Conservation (phyloP, 2,329 filamentous ascomycete genomes). For the Botrytis elliptica region DNA sequence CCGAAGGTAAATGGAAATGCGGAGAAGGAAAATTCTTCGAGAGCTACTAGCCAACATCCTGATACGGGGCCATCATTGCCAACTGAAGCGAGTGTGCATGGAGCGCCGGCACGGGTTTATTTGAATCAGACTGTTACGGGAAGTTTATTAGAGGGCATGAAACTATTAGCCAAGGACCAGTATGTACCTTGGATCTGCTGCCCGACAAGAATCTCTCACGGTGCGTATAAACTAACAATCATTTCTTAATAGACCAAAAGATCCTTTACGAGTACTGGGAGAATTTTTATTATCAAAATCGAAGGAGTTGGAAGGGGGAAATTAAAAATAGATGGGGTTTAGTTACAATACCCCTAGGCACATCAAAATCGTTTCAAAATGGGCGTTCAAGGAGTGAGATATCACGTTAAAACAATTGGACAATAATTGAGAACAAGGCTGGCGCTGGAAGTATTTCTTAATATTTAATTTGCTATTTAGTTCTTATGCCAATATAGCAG, state of each 20-base stretch:
- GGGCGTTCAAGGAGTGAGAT: conserved; percentile 5
- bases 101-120: conserved; percentile 68
- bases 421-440: conserved; percentile 12
- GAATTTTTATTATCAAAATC: conserved; percentile 70
- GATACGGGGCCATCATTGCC: conserved; percentile 55
- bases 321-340: conserved; percentile 4
- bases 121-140: conserved; percentile 70
- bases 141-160: conserved; percentile 71
- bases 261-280: conserved; percentile 67
- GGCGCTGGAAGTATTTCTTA: conserved; percentile 31
- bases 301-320: conserved; percentile 55
- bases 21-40: conserved; percentile 41
- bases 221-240: conserved; percentile 10
- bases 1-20: conserved; percentile 39
- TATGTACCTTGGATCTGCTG: conserved; percentile 44
- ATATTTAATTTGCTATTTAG: conserved; percentile 36
- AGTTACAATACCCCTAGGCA: conserved; percentile 7
- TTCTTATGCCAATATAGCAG: conserved; percentile 33
- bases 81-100: conserved; percentile 59
- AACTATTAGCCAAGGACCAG: conserved; percentile 68
- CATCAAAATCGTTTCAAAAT: conserved; percentile 4
- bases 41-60: conserved; percentile 57
- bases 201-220: background rate
- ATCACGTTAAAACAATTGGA: background rate
- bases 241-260: conserved; percentile 52